These are phyloP conservation scores for Dothiorella sarmentorum DNA, from an alignment of 2,329 filamentous ascomycete species.

Conservation along the genomic window DNA sequence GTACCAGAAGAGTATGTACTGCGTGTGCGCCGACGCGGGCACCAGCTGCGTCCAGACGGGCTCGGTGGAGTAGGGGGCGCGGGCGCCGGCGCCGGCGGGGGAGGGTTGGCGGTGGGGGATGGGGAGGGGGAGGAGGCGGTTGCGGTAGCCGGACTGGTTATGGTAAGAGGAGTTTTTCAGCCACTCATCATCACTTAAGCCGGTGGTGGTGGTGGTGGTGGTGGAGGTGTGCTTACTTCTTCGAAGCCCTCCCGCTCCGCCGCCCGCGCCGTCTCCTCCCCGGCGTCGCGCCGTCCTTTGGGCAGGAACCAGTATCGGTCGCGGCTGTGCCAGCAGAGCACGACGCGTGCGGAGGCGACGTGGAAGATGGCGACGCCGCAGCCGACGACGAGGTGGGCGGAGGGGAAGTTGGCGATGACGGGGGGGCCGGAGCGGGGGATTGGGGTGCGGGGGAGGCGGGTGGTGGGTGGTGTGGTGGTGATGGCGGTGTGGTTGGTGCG, in stretches of 20 bases:
- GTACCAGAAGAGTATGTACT: slow-evolving; percentile 49
- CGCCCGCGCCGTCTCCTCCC: slow-evolving; percentile 41
- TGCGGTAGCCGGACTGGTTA: slow-evolving; percentile 47
- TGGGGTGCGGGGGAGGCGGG: no score
- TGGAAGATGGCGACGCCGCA: slow-evolving; percentile 52
- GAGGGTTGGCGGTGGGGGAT: slow-evolving; percentile 42
- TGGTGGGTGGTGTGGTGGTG: no score
- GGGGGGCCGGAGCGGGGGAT: background rate
- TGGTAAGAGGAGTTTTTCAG: no score
- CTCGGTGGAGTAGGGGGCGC: slow-evolving; percentile 37
- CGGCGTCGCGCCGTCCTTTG: slow-evolving; percentile 48
- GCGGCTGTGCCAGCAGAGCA: slow-evolving; percentile 45
- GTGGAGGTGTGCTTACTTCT: slow-evolving; percentile 33
- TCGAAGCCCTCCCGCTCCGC: slow-evolving; percentile 51
- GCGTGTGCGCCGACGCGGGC: slow-evolving; percentile 33
- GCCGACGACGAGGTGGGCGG: slow-evolving; percentile 25
- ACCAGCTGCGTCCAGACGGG: slow-evolving; percentile 47
- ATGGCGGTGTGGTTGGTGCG: no score
- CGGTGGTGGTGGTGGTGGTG: background rate
- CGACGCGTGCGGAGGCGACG: slow-evolving; percentile 43
- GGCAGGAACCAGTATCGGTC: slow-evolving; percentile 47
- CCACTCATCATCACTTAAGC: no score
- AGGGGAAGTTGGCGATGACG: slow-evolving; percentile 10
- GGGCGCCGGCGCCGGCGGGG: slow-evolving; percentile 14
- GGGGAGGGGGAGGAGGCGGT: slow-evolving; percentile 47